A percentile compares a stretch with the other conserved stretches of the same genome.
These are phyloP conservation scores for Tolypocladium ovalisporum DNA, from an alignment of 2,329 filamentous ascomycete species.

Conservation along the genomic window DNA sequence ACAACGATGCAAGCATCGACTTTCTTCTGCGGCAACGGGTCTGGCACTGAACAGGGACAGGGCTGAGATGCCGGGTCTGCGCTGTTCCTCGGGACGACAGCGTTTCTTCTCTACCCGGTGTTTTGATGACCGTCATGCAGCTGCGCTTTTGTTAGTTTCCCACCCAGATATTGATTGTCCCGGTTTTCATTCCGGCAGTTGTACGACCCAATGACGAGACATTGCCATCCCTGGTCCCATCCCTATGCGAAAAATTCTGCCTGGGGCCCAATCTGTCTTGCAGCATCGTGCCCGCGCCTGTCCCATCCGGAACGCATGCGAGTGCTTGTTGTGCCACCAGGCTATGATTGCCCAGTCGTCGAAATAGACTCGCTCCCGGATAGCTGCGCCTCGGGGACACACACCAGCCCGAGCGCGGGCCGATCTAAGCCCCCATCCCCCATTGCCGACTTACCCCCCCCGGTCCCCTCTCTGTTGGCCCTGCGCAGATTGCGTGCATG, in stretches of 20 bases:
- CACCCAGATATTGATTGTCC: background rate
- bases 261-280: background rate
- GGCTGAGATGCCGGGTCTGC: background rate
- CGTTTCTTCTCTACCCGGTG: background rate
- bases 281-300: background rate
- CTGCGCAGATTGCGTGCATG: background rate
- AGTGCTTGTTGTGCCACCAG: background rate
- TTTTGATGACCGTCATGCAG: background rate
- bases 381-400: background rate
- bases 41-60: background rate
- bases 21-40: background rate
- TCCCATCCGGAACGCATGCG: background rate
- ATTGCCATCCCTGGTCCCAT: background rate
- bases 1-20: too few species aligned
- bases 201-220: background rate
- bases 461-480: background rate
- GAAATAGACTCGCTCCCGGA: slow-evolving; percentile 1
- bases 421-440: background rate
- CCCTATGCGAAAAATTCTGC: background rate
- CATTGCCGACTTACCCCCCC: too few species aligned
- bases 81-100: background rate
- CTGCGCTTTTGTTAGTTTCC: background rate
- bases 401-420: background rate
- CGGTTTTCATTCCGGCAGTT: background rate
- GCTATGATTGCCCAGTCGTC: background rate